Evolutionary conservation across 148 eudicot genomes (phyloP).

Genomic region (Nepenthes mirabilis): DNA sequence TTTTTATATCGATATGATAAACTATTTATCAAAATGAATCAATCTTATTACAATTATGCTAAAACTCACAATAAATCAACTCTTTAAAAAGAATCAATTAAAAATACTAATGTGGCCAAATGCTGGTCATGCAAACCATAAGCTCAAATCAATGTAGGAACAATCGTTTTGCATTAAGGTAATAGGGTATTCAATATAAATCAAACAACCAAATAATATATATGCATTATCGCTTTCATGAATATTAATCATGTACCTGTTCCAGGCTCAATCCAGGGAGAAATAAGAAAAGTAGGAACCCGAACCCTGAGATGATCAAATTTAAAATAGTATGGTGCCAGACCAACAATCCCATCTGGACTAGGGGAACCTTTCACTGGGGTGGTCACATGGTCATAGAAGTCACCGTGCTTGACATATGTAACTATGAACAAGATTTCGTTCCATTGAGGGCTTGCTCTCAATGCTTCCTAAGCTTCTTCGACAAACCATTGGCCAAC

Average conservation of each 20-base stretch:
- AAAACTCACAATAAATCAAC: too few relatives aligned
- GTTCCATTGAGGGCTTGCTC: constrained; percentile 63
- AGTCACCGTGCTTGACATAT: constrained; percentile 61
- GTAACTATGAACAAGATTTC: constrained; percentile 36
- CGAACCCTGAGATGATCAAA: constrained; percentile 61
- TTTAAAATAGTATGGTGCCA: constrained; percentile 41
- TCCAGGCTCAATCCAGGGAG: constrained; percentile 73
- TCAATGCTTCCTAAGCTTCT: constrained; percentile 49
- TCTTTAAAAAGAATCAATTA: too few relatives aligned
- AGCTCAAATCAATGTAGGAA: too few relatives aligned
- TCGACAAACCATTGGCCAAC: constrained; percentile 43
- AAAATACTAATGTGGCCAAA: too few relatives aligned
- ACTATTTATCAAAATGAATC: too few relatives aligned
- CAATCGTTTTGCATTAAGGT: too few relatives aligned
- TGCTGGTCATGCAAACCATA: too few relatives aligned
- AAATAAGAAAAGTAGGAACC: constrained; percentile 55
- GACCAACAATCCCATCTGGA: constrained; percentile 43
- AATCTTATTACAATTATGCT: too few relatives aligned
- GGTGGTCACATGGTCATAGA: constrained; percentile 53
- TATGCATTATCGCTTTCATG: too few relatives aligned
- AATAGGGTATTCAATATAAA: too few relatives aligned
- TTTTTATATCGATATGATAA: too few relatives aligned
- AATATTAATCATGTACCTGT: constrained; percentile 25
- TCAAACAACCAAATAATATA: too few relatives aligned
- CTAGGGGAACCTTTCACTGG: constrained; percentile 39